Conservation (phyloP, 345 rosid species). For the Capsella bursapastoris region DNA sequence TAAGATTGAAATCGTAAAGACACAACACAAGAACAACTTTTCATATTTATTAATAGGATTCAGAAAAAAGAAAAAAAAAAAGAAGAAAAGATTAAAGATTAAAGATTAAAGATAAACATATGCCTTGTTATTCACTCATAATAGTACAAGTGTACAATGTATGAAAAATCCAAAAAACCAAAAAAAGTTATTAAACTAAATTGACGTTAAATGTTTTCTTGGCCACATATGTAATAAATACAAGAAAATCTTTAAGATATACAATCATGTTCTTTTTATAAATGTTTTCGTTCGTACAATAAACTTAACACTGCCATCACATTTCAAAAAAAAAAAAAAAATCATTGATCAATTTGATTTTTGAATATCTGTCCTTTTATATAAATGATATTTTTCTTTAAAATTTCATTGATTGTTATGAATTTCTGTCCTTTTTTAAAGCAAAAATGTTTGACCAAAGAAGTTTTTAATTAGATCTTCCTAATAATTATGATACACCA, state of each 20-base stretch:
- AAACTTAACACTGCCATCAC: neutral
- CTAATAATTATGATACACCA: neutral
- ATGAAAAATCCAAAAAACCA: neutral
- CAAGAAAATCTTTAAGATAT: slow-evolving; percentile 6
- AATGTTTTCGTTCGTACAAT: slow-evolving; percentile 10
- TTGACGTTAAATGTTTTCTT: slow-evolving; percentile 21
- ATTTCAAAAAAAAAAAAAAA: neutral
- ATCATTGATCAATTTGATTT: neutral
- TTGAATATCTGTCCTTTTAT: slow-evolving; percentile 2
- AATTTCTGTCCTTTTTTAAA: too few relatives aligned
- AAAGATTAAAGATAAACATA: neutral
- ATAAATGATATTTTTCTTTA: neutral
- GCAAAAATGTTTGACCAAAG: neutral
- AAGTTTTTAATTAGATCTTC: neutral
- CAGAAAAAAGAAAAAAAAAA: neutral
- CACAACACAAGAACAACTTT: slow-evolving; percentile 10
- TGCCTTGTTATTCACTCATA: slow-evolving; percentile 13
- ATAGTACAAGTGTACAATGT: slow-evolving; percentile 5
- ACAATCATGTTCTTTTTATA: slow-evolving; percentile 8
- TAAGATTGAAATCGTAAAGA: slow-evolving; percentile 27
- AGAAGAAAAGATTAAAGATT: too few relatives aligned
- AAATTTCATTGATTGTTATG: too few relatives aligned
- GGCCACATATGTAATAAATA: slow-evolving; percentile 25
- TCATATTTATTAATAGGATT: slow-evolving; percentile 13
- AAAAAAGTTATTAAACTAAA: slow-evolving; percentile 25